Evolutionary conservation across 1,284 basidiomycete species (phyloP), one percentile per base, ranked within the genome.

Genomic region (Trichosporon faecale): DNA sequence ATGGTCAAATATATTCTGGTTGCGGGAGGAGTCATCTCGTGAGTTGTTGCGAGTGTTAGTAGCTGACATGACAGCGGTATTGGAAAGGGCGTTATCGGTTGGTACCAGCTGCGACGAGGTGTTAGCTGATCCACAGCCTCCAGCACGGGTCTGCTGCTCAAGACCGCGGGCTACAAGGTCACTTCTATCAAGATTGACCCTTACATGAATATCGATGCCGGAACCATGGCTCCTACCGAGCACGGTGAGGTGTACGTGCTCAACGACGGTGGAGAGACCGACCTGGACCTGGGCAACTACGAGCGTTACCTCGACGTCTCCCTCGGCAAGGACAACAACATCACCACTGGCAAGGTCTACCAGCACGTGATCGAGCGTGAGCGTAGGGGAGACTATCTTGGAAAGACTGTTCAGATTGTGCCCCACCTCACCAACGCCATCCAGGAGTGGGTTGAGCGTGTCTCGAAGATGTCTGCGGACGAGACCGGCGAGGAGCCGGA

Each of bases 171-270:
- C 61, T 87, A 97, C 74, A 96, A 95, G 84, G 96, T 98, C 79
- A 99, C 97, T 1, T 92, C 97, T 29, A 98, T 99, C 87, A 99
- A 99, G 86, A 98, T 99, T 78, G 96, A 99, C 84, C 96, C 96
- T 25, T 99, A 99, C 82, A 98, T 99, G 95, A 99, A 99, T 86
- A 98, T 99, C 79, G 96, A 99, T 88, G 97, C 96, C 44, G 97
- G 97, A 57, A 98, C 96, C 35, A 99, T 99, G 96, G 89, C 94
- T 55, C 97, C 96, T 14, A 97, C 95, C 40, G 96, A 99, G 84
- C 96, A 99, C 83, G 97, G 95, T 92, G 96, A 99, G 86, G 97
- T 99, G 3, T 99, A 97, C 80, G 96, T 98, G 60, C 86, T 99
- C 75, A 96, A 99, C 84, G 96, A 99, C 76, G 97, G 97, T 37